Conservation (phyloP, 371 early-diverging fungal species). For the Mortierella sp. region DNA sequence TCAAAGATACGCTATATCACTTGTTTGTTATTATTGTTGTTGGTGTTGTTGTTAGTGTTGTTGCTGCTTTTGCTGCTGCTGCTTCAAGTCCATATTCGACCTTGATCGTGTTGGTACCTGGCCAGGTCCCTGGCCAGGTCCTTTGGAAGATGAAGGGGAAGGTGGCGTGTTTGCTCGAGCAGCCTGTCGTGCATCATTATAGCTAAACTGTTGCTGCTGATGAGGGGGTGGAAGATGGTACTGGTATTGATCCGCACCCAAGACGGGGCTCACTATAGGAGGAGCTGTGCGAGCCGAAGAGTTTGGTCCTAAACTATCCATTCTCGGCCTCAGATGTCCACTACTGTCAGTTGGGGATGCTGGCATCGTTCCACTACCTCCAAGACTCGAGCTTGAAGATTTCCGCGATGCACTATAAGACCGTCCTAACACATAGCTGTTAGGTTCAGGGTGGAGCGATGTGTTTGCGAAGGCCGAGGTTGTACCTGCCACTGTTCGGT, state of each 20-base stretch:
- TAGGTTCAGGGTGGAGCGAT: background rate
- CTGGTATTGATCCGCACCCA: constrained; percentile 3
- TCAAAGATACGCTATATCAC: too few species aligned
- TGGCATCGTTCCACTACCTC: constrained; percentile 16
- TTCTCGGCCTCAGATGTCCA: constrained; percentile 28
- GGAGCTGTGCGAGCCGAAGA: constrained; percentile 8
- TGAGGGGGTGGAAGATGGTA: constrained; percentile 14
- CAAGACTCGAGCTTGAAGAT: constrained; percentile 27
- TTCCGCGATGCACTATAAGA: constrained; percentile 21
- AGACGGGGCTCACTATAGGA: background rate
- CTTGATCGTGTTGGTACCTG: constrained; percentile 5
- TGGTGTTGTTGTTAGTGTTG: constrained; percentile 17
- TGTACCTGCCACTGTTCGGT: background rate
- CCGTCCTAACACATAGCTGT: background rate
- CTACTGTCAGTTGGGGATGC: background rate
- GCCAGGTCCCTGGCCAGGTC: background rate
- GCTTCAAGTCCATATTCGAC: constrained; percentile 13
- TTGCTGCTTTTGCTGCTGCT: constrained; percentile 15
- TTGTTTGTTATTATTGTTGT: too few species aligned
- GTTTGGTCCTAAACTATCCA: constrained; percentile 40
- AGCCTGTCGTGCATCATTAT: background rate
- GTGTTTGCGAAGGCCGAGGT: background rate
- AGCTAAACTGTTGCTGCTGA: background rate
- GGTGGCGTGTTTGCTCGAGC: constrained; percentile 13
- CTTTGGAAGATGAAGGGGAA: constrained; percentile 4